Evolutionary conservation across 345 rosid genomes (phyloP).

Genomic region (Arabidopsis thaliana): TAIR10.1 NC_003070.9:22402501-22403000

Average conservation of each 20-base stretch:
- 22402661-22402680: conserved; percentile 92
- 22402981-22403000: conserved; percentile 57
- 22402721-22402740: conserved; percentile 92
- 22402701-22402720: conserved; percentile 88
- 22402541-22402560: background rate
- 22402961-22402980: background rate
- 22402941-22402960: conserved; percentile 4
- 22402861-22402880: conserved; percentile 43
- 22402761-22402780: conserved; percentile 83
- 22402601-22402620: background rate
- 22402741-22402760: conserved; percentile 81
- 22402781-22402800: conserved; percentile 54
- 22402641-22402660: conserved; percentile 70
- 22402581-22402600: conserved; percentile 1
- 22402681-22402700: conserved; percentile 91
- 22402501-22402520: background rate
- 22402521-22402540: background rate
- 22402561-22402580: background rate
- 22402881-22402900: conserved; percentile 45
- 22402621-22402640: background rate
- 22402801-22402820: conserved; percentile 50
- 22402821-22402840: conserved; percentile 41
- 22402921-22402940: conserved; percentile 28
- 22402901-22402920: conserved; percentile 55
- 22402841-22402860: conserved; percentile 43